Conservation (phyloP, 2,329 filamentous ascomycete species). For the Epichloe typhina region DNA sequence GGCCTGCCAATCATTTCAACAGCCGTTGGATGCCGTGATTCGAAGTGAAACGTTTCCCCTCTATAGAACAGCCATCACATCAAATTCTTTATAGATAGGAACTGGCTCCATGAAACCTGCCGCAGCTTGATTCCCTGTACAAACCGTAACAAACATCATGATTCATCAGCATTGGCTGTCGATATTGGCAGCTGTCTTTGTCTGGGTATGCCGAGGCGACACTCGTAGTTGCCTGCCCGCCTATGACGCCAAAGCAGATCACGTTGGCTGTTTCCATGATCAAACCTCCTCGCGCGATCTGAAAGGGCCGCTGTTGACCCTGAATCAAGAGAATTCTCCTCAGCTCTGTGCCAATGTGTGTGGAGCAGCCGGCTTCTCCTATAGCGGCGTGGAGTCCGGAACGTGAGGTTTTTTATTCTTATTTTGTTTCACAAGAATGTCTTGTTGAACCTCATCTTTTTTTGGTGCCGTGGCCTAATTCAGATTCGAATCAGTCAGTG, state of each 20-base stretch:
- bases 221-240: not conserved
- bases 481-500: not conserved
- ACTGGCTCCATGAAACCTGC: no score
- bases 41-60: no score
- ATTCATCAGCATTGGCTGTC: not conserved
- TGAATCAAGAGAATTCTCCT: not conserved
- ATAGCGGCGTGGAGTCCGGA: conserved; percentile 7
- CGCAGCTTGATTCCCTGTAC: no score
- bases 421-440: not conserved
- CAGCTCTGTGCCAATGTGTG: conserved; percentile 10
- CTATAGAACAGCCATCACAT: no score
- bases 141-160: not conserved
- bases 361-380: conserved; percentile 8
- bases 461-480: no score
- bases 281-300: not conserved
- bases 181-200: not conserved
- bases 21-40: no score
- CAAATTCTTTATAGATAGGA: no score
- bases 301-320: not conserved
- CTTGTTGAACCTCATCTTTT: not conserved
- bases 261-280: not conserved
- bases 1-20: no score
- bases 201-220: not conserved
- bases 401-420: conserved; percentile 1
- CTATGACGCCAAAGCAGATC: not conserved